A percentile compares a stretch with the other conserved stretches of the same genome.
Evolutionary conservation across 495 filamentous ascomycete species (phyloP).

Genomic region (Symbiotaphrina buchneri): DNA sequence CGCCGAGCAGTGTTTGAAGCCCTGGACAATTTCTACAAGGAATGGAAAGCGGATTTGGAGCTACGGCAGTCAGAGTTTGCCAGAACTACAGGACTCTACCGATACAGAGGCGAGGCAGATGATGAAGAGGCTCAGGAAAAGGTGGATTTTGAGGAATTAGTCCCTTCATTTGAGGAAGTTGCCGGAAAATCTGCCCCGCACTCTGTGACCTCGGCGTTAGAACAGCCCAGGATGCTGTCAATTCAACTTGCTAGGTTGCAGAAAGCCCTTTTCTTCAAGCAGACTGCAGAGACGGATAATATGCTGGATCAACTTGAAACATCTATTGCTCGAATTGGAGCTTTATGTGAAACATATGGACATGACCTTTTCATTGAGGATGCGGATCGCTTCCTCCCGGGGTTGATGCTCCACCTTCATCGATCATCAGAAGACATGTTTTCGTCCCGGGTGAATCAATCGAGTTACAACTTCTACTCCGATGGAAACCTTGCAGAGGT

Average conservation of each 20-base stretch:
- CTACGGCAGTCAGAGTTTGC: constrained; percentile 51
- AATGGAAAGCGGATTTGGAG: constrained; percentile 55
- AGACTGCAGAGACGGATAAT: constrained; percentile 15
- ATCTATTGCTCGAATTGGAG: constrained; percentile 4
- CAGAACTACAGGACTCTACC: constrained; percentile 51
- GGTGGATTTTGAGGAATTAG: constrained; percentile 53
- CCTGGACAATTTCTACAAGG: constrained; percentile 46
- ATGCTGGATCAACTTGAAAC: constrained; percentile 7
- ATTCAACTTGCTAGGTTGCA: constrained; percentile 14
- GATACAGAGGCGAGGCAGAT: constrained; percentile 50
- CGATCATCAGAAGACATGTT: background rate
- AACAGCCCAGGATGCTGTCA: constrained; percentile 22
- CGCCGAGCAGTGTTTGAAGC: too few species aligned
- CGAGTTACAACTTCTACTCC: constrained; percentile 71
- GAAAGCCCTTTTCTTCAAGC: background rate
- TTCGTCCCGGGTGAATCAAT: constrained; percentile 8
- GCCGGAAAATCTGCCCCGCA: constrained; percentile 12
- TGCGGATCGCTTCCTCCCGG: constrained; percentile 35
- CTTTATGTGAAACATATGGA: background rate
- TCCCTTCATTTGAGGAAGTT: constrained; percentile 48
- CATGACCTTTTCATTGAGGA: constrained; percentile 11
- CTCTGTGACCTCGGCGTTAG: constrained; percentile 8
- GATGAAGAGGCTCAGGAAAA: constrained; percentile 58
- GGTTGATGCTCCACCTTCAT: constrained; percentile 38
- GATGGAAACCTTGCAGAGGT: constrained; percentile 56